A percentile compares a stretch with the other conserved stretches of the same genome.
These are phyloP conservation scores for Eucalyptus tenuipes DNA, from an alignment of 345 rosid genomes.

Conservation along the genomic window DNA sequence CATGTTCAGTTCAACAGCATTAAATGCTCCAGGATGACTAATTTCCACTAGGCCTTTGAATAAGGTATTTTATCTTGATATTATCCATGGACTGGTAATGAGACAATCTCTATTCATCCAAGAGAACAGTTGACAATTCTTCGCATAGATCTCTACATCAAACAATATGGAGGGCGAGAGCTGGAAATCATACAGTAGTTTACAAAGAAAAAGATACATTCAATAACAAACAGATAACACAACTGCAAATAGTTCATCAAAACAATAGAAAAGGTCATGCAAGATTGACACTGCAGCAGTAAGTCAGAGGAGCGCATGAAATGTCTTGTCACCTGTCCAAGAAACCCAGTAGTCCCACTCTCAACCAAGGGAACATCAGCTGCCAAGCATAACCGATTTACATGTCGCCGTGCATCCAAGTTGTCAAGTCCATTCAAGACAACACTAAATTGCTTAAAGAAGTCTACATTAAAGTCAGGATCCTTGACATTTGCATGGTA, in stretches of 20 bases:
- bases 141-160: not conserved
- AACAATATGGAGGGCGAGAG: not conserved
- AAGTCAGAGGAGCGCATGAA: not conserved
- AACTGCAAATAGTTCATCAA: not conserved
- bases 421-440: constrained; percentile 97
- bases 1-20: not conserved
- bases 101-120: not conserved
- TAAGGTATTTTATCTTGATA: not conserved
- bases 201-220: not conserved
- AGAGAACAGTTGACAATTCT: not conserved
- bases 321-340: constrained; percentile 69
- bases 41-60: not conserved
- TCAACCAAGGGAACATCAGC: constrained; percentile 95
- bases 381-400: constrained; percentile 96
- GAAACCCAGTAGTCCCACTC: constrained; percentile 98
- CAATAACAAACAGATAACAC: not conserved
- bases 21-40: not conserved
- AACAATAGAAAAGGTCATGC: not conserved
- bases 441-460: constrained; percentile 88
- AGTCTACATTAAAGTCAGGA: constrained; percentile 71
- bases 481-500: constrained; percentile 94
- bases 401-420: constrained; percentile 94
- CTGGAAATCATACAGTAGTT: not conserved
- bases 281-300: not conserved
- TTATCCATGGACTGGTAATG: not conserved